Evolutionary conservation across 306 rosid genomes (phyloP), one percentile per base, ranked within the genome.

Genomic region (Luffa aegyptiaca): DNA sequence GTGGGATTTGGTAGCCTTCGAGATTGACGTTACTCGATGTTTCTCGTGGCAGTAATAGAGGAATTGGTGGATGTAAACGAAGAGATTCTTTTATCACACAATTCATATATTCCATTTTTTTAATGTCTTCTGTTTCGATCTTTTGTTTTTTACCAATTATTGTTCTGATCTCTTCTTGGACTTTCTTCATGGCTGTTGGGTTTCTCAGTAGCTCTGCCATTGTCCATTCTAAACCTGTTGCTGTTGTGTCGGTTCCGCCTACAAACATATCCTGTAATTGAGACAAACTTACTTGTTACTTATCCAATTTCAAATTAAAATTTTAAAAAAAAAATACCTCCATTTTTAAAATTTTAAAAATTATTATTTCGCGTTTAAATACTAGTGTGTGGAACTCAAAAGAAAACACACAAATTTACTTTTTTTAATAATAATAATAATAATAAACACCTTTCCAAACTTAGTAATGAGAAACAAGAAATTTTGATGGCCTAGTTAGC

Each of bases 41-140:
- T 21, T 70, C 39, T 20, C 76, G 17, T 45, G 76, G 76, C 56
- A 70, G 0, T 26, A 70, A 45, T 0, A 70, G n/a, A n/a, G 76
- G 76, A 70, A 10, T 2, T 20, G 76, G 76, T 0, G 76, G 76
- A 1, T 70, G 76, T 0, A 70, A 18, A 0, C 76, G 21, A 3
- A 70, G 10, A 42, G 76, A 44, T 45, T 70, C 76, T n/a, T 45
- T 70, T 46, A 70, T 69, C 12, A 69, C 75, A 69, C 75, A 69
- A 0, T 41, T n/a, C 53, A 69, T 69, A 9, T 69, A 69, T 36
- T 69, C 36, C 75, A 70, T 70, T 5, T 44, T 70, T 4, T 70
- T 0, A 1, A 2, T 70, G n/a, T 70, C 37, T 5, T n/a, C 12
- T 4, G 31, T 10, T 70, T 70, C 56, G 0, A 70, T 70, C 36